These are phyloP conservation scores for Eurotiales sp. DNA, from an alignment of 2,329 filamentous ascomycete species.

Conservation along the genomic window DNA sequence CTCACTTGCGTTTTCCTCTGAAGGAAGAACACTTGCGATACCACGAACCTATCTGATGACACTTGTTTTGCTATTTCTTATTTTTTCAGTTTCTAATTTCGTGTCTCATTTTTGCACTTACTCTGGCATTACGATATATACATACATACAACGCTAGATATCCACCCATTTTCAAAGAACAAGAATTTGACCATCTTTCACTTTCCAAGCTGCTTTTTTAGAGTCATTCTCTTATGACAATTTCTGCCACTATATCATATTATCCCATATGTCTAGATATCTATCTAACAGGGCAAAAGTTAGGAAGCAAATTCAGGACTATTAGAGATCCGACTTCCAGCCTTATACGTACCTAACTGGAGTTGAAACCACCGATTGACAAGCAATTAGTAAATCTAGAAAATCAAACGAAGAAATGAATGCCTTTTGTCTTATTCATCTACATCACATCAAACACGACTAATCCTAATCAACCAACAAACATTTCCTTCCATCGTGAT, in stretches of 20 bases:
- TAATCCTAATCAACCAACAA: background rate
- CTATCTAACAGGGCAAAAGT: too few species aligned
- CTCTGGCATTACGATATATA: background rate
- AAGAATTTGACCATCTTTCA: background rate
- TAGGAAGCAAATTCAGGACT: too few species aligned
- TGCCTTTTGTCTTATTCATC: too few species aligned
- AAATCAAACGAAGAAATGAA: too few species aligned
- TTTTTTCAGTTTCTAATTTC: background rate
- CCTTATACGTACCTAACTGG: too few species aligned
- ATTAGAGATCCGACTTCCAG: too few species aligned
- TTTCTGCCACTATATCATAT: too few species aligned
- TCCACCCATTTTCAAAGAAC: background rate
- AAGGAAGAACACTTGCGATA: slow-evolving; percentile 1
- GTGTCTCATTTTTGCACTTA: background rate
- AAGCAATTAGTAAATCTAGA: too few species aligned
- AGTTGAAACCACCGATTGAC: too few species aligned
- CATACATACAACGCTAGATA: slow-evolving; percentile 1
- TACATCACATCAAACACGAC: too few species aligned
- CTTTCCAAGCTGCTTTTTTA: background rate
- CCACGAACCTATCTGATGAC: slow-evolving; percentile 6
- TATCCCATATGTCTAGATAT: too few species aligned
- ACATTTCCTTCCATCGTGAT: background rate
- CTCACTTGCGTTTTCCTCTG: background rate
- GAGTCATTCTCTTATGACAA: background rate
- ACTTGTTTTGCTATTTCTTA: slow-evolving; percentile 1